Evolutionary conservation across 805 yeast genomes (phyloP), one percentile per base, ranked within the genome.

Genomic region (Ogataea pilisensis): DNA sequence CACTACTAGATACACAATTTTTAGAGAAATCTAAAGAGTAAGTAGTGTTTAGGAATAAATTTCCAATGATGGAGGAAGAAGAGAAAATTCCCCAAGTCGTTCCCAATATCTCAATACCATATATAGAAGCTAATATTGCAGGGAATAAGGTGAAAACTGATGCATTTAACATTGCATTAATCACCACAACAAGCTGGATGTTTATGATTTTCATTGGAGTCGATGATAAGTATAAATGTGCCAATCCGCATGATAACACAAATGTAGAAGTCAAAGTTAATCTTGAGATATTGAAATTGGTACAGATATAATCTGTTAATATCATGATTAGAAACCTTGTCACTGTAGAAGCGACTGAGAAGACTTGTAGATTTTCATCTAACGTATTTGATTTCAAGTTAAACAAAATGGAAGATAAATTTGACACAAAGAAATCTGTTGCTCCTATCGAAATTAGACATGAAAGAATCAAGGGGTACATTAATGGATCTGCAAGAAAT

Each of bases 1-100:
- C 41, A 12, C 50, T 29, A 5, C 39, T 28, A 1, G 41, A 21
- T 30, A 46, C 45, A 43, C 76, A 65, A 38, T 62, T 54, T 13
- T 45, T 39, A 46, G 85, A 88, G 48, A 76, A 81, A 21, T 78
- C 66, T n/a, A 65, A 50, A 1, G 95, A 95, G 60, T 83, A 90
- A 12, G 80, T 50, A 38, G 86, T 58, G 93, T 95, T 60, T n/a
- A 58, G 38, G 31, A 54, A 39, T 41, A 60, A 40, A 28, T 57
- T 58, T 3, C 65, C 65, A 35, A 60, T 31, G 18, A 57, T 51
- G 2, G 96, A 95, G 0, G 95, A 93, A 27, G 85, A 72, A 75
- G 88, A 82, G 58, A 88, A 85, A 20, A 84, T 68, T 2, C 97
- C 97, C 87, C 96, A 91, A 2, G 91, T 85, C 2, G 95, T 85